A percentile compares a stretch with the other conserved stretches of the same genome.
Conservation (phyloP, 306 rosid genomes). For the Cucurbita argyrosperma region DNA sequence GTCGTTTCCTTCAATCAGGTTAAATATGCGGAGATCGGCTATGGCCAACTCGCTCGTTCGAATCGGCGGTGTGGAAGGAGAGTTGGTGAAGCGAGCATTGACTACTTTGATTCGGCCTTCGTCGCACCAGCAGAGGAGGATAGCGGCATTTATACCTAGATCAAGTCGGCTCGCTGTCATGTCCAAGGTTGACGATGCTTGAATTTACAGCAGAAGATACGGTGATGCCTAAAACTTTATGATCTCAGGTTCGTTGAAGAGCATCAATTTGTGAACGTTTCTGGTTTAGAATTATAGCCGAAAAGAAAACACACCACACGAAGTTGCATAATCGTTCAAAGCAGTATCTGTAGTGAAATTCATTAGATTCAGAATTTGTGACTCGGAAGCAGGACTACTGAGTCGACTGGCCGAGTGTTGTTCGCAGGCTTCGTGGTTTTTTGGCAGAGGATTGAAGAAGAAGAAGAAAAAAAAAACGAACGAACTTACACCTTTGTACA, state of each 20-base stretch:
- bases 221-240: constrained; percentile 17
- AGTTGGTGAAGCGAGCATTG: constrained; percentile 79
- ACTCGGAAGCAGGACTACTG: neutral
- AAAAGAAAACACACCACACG: neutral
- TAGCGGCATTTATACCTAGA: constrained; percentile 51
- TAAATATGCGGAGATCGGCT: constrained; percentile 90
- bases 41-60: constrained; percentile 89
- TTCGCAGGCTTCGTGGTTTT: neutral
- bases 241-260: constrained; percentile 13
- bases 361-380: neutral
- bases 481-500: constrained; percentile 2
- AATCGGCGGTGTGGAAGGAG: constrained; percentile 89
- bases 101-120: constrained; percentile 83
- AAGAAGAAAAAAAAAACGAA: neutral
- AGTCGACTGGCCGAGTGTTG: constrained; percentile 23
- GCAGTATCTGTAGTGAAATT: neutral
- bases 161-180: constrained; percentile 66
- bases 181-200: constrained; percentile 39
- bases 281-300: neutral
- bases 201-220: constrained; percentile 30
- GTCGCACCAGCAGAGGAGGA: constrained; percentile 71
- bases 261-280: neutral
- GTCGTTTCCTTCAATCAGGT: constrained; percentile 38
- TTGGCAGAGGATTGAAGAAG: constrained; percentile 9
- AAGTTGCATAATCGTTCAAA: neutral